These are phyloP conservation scores for Acanthamoeba culbertsoni DNA, from an alignment of 208 protist genomes.

Conservation along the genomic window DNA sequence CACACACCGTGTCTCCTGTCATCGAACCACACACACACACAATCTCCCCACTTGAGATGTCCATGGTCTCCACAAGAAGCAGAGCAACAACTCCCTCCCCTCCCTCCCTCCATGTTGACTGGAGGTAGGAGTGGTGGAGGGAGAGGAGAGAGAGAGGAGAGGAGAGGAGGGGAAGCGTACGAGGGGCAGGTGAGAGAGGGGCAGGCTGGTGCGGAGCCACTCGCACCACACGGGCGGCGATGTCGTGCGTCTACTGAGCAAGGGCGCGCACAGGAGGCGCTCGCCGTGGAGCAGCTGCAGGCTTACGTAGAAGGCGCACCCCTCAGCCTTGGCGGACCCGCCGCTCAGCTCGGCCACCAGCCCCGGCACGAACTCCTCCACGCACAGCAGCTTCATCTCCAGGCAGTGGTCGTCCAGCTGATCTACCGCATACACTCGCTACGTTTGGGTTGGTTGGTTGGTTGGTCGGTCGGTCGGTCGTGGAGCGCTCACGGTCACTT, in stretches of 20 bases:
- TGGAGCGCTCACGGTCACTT: no score
- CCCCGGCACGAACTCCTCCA: background rate
- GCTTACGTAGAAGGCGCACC: background rate
- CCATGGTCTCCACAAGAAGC: background rate
- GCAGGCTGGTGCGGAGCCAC: background rate
- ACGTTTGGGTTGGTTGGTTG: no score
- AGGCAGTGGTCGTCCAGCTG: background rate
- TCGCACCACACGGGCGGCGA: background rate
- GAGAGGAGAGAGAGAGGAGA: background rate
- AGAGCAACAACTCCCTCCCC: background rate
- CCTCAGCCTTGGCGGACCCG: background rate
- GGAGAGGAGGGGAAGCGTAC: background rate
- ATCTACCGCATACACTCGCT: background rate
- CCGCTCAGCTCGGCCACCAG: background rate
- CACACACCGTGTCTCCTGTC: background rate
- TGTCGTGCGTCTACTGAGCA: background rate
- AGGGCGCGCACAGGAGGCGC: background rate
- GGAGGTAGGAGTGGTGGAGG: background rate
- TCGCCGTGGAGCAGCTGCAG: background rate
- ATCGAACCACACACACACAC: background rate
- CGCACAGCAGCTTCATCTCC: background rate
- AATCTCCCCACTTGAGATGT: background rate
- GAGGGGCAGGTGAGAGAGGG: background rate
- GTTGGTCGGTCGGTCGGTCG: no score
- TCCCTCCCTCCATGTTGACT: background rate